A percentile compares a stretch with the other conserved stretches of the same genome.
Conservation (phyloP, 805 yeast genomes). For the Tetrapisispora nanseiensis region DNA sequence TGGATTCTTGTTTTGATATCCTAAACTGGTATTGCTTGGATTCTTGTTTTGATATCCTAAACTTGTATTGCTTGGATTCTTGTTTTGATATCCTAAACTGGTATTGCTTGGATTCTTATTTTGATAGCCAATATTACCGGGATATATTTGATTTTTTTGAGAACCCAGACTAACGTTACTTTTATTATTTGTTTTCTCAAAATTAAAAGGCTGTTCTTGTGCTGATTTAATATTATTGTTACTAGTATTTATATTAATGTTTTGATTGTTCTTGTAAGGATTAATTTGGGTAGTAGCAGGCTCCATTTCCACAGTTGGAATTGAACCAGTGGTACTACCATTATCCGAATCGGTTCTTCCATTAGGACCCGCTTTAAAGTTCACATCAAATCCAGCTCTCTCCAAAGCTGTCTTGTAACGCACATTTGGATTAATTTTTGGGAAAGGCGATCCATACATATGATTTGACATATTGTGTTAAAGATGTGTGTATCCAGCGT, state of each 20-base stretch:
- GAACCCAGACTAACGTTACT: background rate
- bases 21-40: background rate
- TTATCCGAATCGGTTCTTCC: background rate
- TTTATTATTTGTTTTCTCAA: conserved; percentile 3
- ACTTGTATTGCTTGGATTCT: background rate
- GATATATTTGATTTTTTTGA: background rate
- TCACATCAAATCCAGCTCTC: conserved; percentile 65
- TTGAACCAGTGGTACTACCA: background rate
- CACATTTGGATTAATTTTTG: conserved; percentile 55
- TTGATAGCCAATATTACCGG: background rate
- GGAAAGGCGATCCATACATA: conserved; percentile 43
- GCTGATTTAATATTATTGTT: background rate
- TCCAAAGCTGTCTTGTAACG: conserved; percentile 64
- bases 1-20: background rate
- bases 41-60: background rate
- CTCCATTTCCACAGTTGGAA: too few relatives aligned
- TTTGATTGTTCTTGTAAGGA: background rate
- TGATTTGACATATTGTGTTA: conserved; percentile 12
- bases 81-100: background rate
- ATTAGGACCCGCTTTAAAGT: background rate
- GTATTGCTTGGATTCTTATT: background rate
- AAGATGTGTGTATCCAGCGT: background rate
- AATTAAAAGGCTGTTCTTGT: conserved; percentile 4
- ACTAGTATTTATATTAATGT: background rate
- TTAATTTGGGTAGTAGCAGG: too few relatives aligned